phyloP scores from a whole-genome alignment of 2,329 filamentous ascomycete genomes.

The Epichloe typhina region DNA sequence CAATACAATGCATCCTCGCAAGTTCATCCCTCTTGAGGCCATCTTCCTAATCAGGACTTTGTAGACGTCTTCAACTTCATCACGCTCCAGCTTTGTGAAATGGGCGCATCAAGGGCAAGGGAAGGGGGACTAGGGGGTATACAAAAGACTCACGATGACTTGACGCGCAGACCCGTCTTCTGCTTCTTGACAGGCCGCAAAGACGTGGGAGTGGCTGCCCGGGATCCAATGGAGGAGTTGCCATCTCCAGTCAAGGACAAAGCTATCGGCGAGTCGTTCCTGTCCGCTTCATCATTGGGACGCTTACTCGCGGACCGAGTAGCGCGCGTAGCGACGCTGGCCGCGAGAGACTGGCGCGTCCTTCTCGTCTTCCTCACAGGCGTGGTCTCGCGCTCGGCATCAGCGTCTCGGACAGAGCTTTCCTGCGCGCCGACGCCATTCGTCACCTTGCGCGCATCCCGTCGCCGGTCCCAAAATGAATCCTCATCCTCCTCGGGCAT shows the following conservation, averaged over 20 bases:
- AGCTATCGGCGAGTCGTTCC: slow-evolving; percentile 37
- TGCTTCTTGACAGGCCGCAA: slow-evolving; percentile 45
- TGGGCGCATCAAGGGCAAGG: not conserved
- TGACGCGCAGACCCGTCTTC: slow-evolving; percentile 49
- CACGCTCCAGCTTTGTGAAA: not conserved
- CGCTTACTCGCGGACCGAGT: slow-evolving; percentile 41
- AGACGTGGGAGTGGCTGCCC: slow-evolving; percentile 45
- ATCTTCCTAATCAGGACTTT: not conserved
- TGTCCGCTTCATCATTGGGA: slow-evolving; percentile 40
- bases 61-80: not conserved
- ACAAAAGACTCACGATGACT: slow-evolving; percentile 49
- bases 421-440: slow-evolving; percentile 21
- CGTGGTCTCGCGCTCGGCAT: slow-evolving; percentile 16
- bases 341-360: slow-evolving; percentile 23
- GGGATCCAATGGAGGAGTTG: slow-evolving; percentile 37
- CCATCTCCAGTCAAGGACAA: slow-evolving; percentile 35
- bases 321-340: slow-evolving; percentile 25
- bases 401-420: slow-evolving; percentile 24
- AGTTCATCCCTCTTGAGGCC: not conserved
- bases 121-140: not conserved
- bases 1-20: not conserved
- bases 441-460: slow-evolving; percentile 26
- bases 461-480: slow-evolving; percentile 21
- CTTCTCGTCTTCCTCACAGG: slow-evolving; percentile 20
- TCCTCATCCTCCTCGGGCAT: slow-evolving; percentile 18